Evolutionary conservation across 2,329 filamentous ascomycete species (phyloP).

Genomic region (Moelleriella libera): DNA sequence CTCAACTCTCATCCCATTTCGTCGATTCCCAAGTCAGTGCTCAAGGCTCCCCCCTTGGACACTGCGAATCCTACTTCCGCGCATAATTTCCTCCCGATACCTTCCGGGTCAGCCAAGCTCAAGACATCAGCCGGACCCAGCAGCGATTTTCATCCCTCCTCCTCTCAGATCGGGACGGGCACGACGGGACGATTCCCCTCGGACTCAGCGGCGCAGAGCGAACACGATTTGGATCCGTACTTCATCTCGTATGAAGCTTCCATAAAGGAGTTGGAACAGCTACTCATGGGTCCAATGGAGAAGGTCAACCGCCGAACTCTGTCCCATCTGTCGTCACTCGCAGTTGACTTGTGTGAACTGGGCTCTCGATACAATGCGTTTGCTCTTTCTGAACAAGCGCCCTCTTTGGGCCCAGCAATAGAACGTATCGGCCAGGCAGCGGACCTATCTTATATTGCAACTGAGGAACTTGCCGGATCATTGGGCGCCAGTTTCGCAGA

Average conservation of each 20-base stretch:
- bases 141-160: conserved; percentile 20
- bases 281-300: conserved; percentile 87
- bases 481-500: conserved; percentile 93
- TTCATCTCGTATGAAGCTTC: conserved; percentile 88
- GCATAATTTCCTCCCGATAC: conserved; percentile 78
- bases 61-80: conserved; percentile 82
- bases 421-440: conserved; percentile 90
- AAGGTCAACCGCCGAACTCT: conserved; percentile 88
- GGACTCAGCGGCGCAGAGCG: conserved; percentile 59
- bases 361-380: conserved; percentile 96
- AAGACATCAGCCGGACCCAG: conserved; percentile 37
- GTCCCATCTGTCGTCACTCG: conserved; percentile 69
- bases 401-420: conserved; percentile 79
- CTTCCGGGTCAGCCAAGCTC: conserved; percentile 73
- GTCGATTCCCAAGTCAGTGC: conserved; percentile 82
- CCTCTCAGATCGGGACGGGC: conserved; percentile 33
- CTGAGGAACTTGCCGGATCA: conserved; percentile 74
- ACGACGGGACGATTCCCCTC: conserved; percentile 72
- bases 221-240: conserved; percentile 89
- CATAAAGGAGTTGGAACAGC: conserved; percentile 77
- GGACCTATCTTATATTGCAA: conserved; percentile 91
- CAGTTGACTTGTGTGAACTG: conserved; percentile 79
- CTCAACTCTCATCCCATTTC: conserved; percentile 80
- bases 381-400: conserved; percentile 82
- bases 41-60: conserved; percentile 91